Conservation (phyloP, 2,329 filamentous ascomycete genomes). For the Helotiales sp. region DNA sequence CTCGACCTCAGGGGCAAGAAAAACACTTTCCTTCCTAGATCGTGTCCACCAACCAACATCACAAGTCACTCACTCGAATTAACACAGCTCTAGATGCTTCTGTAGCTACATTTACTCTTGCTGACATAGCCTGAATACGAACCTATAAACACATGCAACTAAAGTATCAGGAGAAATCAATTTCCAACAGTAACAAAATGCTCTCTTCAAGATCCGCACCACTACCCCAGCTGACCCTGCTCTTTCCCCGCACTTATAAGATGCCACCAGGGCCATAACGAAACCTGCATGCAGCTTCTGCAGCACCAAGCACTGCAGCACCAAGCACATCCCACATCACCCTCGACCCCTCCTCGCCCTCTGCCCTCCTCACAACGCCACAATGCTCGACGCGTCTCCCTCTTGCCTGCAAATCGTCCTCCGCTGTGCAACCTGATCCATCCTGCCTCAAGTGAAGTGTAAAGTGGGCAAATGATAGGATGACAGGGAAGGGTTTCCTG, state of each 20-base stretch:
- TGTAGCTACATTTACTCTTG: no score
- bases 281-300: neutral
- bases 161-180: neutral
- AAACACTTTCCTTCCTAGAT: no score
- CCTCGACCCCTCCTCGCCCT: neutral
- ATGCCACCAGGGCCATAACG: neutral
- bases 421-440: neutral
- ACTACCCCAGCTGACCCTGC: slow-evolving; percentile 13
- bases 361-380: neutral
- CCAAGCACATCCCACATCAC: no score
- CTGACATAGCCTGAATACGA: neutral
- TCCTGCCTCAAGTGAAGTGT: neutral
- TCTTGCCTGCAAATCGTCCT: neutral
- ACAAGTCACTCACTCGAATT: no score
- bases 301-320: no score
- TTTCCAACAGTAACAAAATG: neutral
- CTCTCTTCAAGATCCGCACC: slow-evolving; percentile 2
- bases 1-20: neutral
- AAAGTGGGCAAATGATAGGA: neutral
- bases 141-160: neutral
- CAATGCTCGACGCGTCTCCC: neutral
- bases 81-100: no score
- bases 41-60: no score
- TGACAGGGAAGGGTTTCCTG: neutral
- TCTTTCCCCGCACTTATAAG: slow-evolving; percentile 21